A percentile compares a stretch with the other conserved stretches of the same genome.
Conservation (phyloP, 345 rosid genomes). For the Rhodamnia rubescens region DNA sequence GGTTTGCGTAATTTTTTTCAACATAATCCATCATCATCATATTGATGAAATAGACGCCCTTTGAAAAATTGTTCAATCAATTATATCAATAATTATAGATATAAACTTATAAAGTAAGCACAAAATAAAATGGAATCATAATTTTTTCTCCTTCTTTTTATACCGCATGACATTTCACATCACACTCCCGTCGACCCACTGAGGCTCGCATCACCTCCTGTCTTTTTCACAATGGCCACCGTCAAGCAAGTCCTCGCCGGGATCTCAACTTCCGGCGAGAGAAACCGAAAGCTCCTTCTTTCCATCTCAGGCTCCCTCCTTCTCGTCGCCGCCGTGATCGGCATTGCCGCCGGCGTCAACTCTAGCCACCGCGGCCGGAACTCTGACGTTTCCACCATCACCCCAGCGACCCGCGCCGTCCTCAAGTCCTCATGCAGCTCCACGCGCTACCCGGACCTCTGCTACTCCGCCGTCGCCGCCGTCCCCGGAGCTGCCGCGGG, state of each 20-base stretch:
- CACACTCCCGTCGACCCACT: not conserved
- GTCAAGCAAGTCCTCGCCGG: slow-evolving; percentile 9
- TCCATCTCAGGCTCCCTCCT: slow-evolving; percentile 22
- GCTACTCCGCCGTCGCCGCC: slow-evolving; percentile 50
- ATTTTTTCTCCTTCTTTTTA: not conserved
- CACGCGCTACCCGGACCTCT: slow-evolving; percentile 59
- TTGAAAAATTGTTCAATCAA: not conserved
- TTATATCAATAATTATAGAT: not conserved
- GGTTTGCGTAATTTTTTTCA: no score
- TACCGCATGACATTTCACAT: not conserved
- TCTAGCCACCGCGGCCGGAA: not conserved
- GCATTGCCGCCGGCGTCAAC: slow-evolving; percentile 28
- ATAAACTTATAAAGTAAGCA: not conserved
- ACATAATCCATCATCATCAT: no score
- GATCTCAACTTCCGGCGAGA: slow-evolving; percentile 11
- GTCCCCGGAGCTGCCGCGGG: slow-evolving; percentile 14
- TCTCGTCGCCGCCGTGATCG: slow-evolving; percentile 26
- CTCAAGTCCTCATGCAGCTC: slow-evolving; percentile 51
- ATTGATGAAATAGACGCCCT: no score
- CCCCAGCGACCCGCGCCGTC: slow-evolving; percentile 40
- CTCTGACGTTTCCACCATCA: not conserved
- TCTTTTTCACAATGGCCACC: not conserved
- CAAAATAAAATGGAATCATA: not conserved
- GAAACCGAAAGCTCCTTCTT: slow-evolving; percentile 18
- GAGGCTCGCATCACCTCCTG: not conserved